Base-by-base conservation (phyloP, 140 eudicot genomes). In the Bidens hawaiensis region DNA sequence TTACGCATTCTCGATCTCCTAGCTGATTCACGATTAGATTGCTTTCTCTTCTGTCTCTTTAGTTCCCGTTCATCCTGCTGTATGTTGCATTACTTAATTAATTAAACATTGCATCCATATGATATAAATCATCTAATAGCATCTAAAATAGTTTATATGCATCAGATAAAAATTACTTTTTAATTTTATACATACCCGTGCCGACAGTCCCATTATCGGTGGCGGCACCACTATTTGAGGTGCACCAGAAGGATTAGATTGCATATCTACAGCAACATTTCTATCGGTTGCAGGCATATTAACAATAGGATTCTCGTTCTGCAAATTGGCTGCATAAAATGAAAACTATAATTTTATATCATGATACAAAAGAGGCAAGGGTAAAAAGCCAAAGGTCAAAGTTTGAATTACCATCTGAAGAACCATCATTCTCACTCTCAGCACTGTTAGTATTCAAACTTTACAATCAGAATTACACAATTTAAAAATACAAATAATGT, bases 1-100 rank as follows among this genome's bases (percentile, higher is more conserved):
- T 64, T 64, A 46, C 58, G 69, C 69, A 64, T 18, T 64, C 69
- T 64, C 7, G 58, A 64, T 46, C 52, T 64, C 41, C 58, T 48
- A 64, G 69, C 59, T 2, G 69, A 46, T 45, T 46, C 69, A 12
- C 69, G 23, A 48, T 46, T 64, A 48, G 69, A 64, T 64, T 64
- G 69, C 46, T 64, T 64, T 23, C 58, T 46, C 6, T 46, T 64
- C 58, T 64, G 69, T 64, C 46, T 64, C 58, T 64, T 64, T 46
- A 64, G 54, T 64, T 64, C 69, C 14, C 47, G 31, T 19, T 64
- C 69, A 28, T 64, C 46, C 26, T 47, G 59, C 59, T 47, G 69
- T 26, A 46, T 19, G 19, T 46, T 28, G 43, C n/a, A 63, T 17
- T 17, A 51, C 33, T 51, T 51, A 24, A 51, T 25, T 51, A 51